Percentiles rank a stretch among this genome's conserved stretches.
Evolutionary conservation across 2,329 filamentous ascomycete species (phyloP).

Genomic region (Alternaria sp.): DNA sequence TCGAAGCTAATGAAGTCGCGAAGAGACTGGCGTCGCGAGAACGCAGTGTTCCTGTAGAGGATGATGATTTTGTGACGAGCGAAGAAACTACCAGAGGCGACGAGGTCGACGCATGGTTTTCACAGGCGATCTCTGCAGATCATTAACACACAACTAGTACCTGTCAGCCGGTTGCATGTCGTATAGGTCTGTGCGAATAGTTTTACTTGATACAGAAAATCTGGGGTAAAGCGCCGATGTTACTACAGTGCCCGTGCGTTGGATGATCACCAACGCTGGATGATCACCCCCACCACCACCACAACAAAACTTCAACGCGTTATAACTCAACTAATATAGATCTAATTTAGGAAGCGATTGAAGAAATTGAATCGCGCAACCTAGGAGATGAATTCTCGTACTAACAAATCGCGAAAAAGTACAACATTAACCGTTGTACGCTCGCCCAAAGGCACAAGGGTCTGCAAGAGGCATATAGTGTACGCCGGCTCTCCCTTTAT

Average conservation of each 20-base stretch:
- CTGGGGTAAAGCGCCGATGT: background rate
- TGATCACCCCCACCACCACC: too few species aligned
- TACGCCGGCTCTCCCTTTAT: too few species aligned
- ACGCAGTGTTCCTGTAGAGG: conserved; percentile 52
- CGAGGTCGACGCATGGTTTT: conserved; percentile 8
- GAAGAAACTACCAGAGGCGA: conserved; percentile 3
- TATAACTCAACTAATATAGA: too few species aligned
- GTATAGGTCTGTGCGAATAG: background rate
- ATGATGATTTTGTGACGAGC: conserved; percentile 48
- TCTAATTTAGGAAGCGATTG: too few species aligned
- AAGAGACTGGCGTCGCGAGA: conserved; percentile 65
- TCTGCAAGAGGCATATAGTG: accelerated
- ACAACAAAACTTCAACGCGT: too few species aligned
- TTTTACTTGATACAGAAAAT: background rate
- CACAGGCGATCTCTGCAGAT: background rate
- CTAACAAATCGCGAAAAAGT: too few species aligned
- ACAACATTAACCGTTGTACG: accelerated
- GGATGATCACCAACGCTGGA: too few species aligned
- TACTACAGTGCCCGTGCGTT: background rate
- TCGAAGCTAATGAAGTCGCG: conserved; percentile 70
- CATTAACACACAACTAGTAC: background rate
- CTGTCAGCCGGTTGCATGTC: background rate
- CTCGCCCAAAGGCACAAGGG: too few species aligned
- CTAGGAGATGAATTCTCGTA: too few species aligned
- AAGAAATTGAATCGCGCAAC: too few species aligned